Conservation (phyloP, 306 rosid genomes). For the Fragaria nilgerrensis region DNA sequence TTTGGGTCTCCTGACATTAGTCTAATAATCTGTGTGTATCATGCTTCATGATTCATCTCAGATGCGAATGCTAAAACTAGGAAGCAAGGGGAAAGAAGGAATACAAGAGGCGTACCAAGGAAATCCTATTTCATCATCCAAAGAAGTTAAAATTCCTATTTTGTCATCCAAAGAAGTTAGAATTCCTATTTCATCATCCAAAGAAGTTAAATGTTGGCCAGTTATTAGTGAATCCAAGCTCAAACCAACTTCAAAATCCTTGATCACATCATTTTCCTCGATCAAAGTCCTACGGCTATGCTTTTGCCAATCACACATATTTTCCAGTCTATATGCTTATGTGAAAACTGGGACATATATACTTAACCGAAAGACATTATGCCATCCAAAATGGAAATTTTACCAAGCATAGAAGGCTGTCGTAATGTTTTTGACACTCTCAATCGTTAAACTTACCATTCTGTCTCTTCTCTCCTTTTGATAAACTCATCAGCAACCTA, state of each 20-base stretch:
- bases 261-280: background rate
- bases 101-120: no score
- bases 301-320: background rate
- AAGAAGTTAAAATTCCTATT: no score
- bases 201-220: background rate
- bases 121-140: background rate
- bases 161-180: no score
- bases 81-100: background rate
- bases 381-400: background rate
- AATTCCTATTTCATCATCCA: background rate
- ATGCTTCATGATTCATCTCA: background rate
- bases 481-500: constrained; percentile 95
- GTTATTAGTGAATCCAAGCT: background rate
- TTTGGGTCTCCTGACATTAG: background rate
- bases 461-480: constrained; percentile 84
- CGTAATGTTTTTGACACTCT: constrained; percentile 5
- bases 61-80: background rate
- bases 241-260: background rate
- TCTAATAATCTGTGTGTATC: background rate
- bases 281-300: background rate
- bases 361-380: background rate
- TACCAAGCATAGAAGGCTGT: background rate
- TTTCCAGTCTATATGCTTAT: background rate
- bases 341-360: no score
- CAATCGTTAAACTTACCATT: constrained; percentile 57